Evolutionary conservation across 2,329 filamentous ascomycete species (phyloP), one percentile per base, ranked within the genome.

Genomic region (Clarireedia monteithiana): DNA sequence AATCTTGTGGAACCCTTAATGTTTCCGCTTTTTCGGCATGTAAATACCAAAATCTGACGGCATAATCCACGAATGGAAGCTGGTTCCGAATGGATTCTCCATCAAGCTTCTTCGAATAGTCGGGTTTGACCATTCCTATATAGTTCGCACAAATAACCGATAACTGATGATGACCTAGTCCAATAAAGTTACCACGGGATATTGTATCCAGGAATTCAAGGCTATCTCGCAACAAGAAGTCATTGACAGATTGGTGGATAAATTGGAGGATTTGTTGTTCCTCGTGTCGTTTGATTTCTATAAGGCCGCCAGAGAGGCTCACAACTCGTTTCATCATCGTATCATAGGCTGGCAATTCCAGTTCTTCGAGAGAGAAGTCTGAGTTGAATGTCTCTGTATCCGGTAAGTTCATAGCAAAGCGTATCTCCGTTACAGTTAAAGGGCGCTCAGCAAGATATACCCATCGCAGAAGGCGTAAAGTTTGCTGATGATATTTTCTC

Each of bases 151-250:
- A 59, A 53, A 55, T 26, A 52, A 55, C 50, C 14, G 55, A 57
- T 15, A 59, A 49, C 27, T 55, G 40, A 36, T 53, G 40, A 48
- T 59, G 51, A 24, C 55, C 55, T 55, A 51, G 47, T 57, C 55
- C 50, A 14, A 59, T 55, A 20, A 26, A 38, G 30, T 55, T 44
- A 46, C 36, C 39, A 53, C 34, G 23, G 44, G 39, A 36, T 2
- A 12, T 46, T 27, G 44, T 53, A n/a, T 53, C 40, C 10, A 53
- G 36, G 24, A 46, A 47, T 40, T 40, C 1, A 53, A 53, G 50
- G 23, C 58, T 53, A 48, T 69, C 65, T 55, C 69, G 67, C 4
- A 71, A 58, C 14, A 74, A 59, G 53, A 70, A 74, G 38, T 74
- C 69, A 44, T 65, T 60, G 56, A 73, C 61, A 9, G 65, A 68